Evolutionary conservation across 257 asterid genomes (phyloP).

Genomic region (Jacaranda copaia): DNA sequence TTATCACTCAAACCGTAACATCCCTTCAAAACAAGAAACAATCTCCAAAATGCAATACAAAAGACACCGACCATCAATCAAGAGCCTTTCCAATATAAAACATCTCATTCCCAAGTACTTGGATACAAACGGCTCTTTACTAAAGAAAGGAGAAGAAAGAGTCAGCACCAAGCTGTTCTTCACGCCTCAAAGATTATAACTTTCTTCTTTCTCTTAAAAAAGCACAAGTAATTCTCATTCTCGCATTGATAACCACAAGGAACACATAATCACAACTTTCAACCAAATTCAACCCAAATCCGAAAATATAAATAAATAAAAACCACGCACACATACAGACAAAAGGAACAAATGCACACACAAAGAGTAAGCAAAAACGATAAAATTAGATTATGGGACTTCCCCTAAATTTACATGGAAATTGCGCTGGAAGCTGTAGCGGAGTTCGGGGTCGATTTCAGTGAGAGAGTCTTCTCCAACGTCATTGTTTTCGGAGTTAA

Average conservation of each 20-base stretch:
- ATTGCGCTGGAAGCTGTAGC: conserved; percentile 97
- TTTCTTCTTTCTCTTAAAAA: neutral
- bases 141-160: neutral
- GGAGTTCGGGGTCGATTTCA: conserved; percentile 89
- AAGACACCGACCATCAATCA: conserved; percentile 9
- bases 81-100: conserved; percentile 15
- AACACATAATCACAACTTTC: conserved; percentile 3
- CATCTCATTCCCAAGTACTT: neutral
- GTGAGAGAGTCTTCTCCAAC: conserved; percentile 56
- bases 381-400: neutral
- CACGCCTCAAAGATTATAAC: conserved; percentile 35
- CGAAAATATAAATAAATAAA: neutral
- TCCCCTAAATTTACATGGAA: conserved; percentile 60
- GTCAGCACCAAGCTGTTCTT: conserved; percentile 26
- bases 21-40: neutral
- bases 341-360: neutral
- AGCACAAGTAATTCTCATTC: conserved; percentile 7
- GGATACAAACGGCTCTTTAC: neutral
- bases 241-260: conserved; percentile 17
- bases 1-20: neutral
- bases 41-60: neutral
- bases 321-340: neutral
- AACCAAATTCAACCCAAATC: conserved; percentile 9
- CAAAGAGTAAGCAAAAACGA: neutral
- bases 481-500: conserved; percentile 46